Percentiles rank a stretch among this genome's conserved stretches.
Conservation (phyloP, 768 basidiomycete genomes). For the Pleurotus djamor region DNA sequence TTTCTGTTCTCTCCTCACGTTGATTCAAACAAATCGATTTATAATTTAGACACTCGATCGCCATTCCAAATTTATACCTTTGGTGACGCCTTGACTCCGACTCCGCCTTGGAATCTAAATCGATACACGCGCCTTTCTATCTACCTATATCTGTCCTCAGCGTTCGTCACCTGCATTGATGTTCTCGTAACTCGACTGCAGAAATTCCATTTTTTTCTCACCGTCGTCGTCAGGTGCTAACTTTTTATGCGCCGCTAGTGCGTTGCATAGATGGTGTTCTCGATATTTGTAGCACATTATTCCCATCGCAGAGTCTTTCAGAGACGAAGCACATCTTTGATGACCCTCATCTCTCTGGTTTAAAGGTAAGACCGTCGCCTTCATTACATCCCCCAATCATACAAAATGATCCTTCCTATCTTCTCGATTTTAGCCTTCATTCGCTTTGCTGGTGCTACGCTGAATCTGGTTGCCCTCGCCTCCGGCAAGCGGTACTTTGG, state of each 20-base stretch:
- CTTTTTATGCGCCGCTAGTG: neutral
- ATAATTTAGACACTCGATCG: too few species aligned
- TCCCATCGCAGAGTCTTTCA: neutral
- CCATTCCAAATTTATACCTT: too few species aligned
- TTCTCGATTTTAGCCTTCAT: neutral
- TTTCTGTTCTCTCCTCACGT: too few species aligned
- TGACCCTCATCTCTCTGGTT: neutral
- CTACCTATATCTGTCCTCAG: neutral
- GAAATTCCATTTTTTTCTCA: neutral
- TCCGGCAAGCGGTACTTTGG: constrained; percentile 49
- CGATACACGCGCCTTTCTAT: too few species aligned
- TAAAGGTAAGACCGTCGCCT: neutral
- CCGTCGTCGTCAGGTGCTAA: neutral
- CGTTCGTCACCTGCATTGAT: neutral
- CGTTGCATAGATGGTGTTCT: neutral
- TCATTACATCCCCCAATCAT: neutral
- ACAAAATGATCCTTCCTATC: neutral
- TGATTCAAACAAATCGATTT: too few species aligned
- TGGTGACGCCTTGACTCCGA: too few species aligned
- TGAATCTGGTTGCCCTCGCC: constrained; percentile 32
- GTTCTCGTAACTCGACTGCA: neutral
- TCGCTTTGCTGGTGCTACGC: constrained; percentile 1
- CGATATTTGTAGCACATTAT: neutral
- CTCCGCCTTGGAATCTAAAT: too few species aligned
- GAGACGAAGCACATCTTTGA: neutral